Conservation (phyloP, 2,329 filamentous ascomycete species). For the Trichophyton benhamiae region DNA sequence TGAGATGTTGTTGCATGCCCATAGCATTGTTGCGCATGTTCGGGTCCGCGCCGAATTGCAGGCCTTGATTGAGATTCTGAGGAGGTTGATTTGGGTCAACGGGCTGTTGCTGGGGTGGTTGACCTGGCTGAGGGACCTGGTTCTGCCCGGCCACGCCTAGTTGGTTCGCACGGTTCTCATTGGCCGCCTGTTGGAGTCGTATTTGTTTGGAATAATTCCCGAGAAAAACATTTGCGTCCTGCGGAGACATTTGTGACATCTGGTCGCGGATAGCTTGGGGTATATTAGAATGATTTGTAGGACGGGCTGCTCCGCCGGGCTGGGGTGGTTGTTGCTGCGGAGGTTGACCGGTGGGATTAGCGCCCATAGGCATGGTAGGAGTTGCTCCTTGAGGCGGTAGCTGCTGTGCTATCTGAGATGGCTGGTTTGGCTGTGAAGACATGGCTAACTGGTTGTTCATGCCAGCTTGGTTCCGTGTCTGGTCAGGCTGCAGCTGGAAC, state of each 20-base stretch:
- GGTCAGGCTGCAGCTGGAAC: constrained; percentile 24
- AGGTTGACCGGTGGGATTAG: constrained; percentile 28
- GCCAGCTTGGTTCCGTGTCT: constrained; percentile 32
- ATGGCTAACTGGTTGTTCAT: constrained; percentile 37
- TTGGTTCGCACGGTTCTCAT: not conserved
- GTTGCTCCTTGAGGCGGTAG: constrained; percentile 30
- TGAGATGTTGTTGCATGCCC: constrained; percentile 24
- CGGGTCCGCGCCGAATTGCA: constrained; percentile 24
- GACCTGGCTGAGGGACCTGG: not conserved
- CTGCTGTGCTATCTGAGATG: constrained; percentile 27
- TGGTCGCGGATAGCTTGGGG: constrained; percentile 26
- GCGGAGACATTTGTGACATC: constrained; percentile 24
- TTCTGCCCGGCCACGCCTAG: not conserved
- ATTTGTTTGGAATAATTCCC: constrained; percentile 23
- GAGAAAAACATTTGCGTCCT: constrained; percentile 25
- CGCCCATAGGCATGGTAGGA: constrained; percentile 34
- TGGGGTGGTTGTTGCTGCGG: constrained; percentile 25
- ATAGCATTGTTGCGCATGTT: constrained; percentile 26
- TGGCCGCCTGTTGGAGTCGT: constrained; percentile 12
- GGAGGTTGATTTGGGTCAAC: constrained; percentile 21
- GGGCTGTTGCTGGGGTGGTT: constrained; percentile 15
- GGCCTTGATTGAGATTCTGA: constrained; percentile 21
- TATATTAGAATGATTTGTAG: constrained; percentile 24
- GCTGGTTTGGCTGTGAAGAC: constrained; percentile 26
- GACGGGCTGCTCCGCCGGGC: constrained; percentile 17